Base-by-base conservation (phyloP, 352 stramenopile species). In the Globisporangium paroecandrum region DNA sequence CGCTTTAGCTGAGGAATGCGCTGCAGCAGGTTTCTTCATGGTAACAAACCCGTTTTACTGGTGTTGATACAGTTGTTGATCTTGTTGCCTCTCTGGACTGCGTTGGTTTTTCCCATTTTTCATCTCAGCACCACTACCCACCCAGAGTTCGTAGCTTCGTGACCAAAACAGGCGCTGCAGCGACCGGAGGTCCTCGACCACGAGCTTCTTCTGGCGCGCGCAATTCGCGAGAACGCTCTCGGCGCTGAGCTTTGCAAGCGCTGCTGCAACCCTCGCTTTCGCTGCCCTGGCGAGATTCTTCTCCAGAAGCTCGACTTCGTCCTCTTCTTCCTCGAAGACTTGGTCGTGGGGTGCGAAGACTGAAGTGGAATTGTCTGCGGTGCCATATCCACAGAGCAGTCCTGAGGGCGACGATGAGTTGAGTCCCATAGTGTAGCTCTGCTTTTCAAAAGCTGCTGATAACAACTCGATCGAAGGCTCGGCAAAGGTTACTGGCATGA, bases 91-190 rank as follows among this genome's bases (percentile, higher is more conserved):
- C 8, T 57, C 36, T 38, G 22, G 34, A 2, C 18, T 49, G 4
- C 22, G 9, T 54, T 9, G 20, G 10, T 10, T 27, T 24, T 38
- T 57, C 10, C 29, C 10, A 15, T 64, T n/a, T 8, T 43, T 10
- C 9, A 7, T 13, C 57, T 4, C 15, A 15, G 4, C 13, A 2
- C 59, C 18, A 3, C 59, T 64, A 8, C 68, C 34, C 20, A 69
- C 65, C 76, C 77, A 82, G 22, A 72, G 27, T 36, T 74, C 62
- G 43, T 47, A 69, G 55, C 73, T 68, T 5, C 66, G 61, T 1
- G 27, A 18, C 77, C 77, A 85, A 29, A 85, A 83, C 2, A 76
- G 29, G n/a, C 46, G 61, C 51, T 83, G 69, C 8, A 80, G 57
- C 51, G 62, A 59, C 18, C 72, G 71, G 2, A 85, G 54, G 15